These are phyloP conservation scores for Microthlaspi erraticum DNA, from an alignment of 345 rosid genomes.

Conservation along the genomic window DNA sequence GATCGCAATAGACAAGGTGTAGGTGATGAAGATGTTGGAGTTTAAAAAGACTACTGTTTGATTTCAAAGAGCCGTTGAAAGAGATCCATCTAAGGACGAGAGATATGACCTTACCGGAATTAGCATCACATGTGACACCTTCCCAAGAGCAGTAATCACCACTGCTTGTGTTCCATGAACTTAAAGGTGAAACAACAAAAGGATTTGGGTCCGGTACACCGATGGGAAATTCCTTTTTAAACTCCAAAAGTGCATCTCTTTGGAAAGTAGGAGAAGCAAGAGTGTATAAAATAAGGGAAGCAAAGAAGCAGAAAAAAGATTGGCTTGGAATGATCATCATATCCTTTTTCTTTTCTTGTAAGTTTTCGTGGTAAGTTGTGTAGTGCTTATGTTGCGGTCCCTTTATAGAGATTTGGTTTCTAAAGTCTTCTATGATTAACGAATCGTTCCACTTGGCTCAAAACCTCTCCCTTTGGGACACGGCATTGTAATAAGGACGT, in stretches of 20 bases:
- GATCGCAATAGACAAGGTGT: neutral
- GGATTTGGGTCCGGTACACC: too few species aligned
- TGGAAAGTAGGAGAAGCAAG: neutral
- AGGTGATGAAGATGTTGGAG: neutral
- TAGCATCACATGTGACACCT: neutral
- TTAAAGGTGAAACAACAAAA: neutral
- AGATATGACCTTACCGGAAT: neutral
- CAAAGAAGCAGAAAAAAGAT: neutral
- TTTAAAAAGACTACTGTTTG: neutral
- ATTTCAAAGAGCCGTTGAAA: neutral
- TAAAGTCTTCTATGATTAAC: too few species aligned
- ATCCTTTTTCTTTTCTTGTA: neutral
- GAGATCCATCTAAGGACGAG: neutral
- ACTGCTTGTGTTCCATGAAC: neutral
- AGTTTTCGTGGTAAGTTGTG: too few species aligned
- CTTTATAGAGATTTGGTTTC: too few species aligned
- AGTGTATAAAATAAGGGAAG: neutral
- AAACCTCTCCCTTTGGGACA: too few species aligned
- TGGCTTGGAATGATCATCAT: neutral
- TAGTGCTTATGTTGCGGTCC: too few species aligned
- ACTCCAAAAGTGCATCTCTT: neutral
- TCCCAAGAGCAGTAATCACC: neutral
- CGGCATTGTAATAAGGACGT: too few species aligned
- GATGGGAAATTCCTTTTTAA: neutral
- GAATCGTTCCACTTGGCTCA: too few species aligned